Evolutionary conservation across 306 rosid genomes (phyloP).

Genomic region (Purshia tridentata): DNA sequence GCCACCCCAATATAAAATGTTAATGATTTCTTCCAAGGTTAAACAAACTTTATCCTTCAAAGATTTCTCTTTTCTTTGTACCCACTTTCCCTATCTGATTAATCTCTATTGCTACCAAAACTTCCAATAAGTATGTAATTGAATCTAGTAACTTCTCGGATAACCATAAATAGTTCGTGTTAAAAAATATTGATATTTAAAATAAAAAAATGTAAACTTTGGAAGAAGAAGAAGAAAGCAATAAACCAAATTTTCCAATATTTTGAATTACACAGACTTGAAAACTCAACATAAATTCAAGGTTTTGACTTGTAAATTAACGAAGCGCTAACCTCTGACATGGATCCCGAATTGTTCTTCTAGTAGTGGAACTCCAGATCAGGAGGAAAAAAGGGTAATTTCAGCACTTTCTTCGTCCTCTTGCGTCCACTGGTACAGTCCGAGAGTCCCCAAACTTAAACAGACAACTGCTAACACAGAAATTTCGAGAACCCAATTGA

Average conservation of each 20-base stretch:
- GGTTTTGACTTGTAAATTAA: background rate
- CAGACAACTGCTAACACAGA: background rate
- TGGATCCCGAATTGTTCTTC: slow-evolving; percentile 25
- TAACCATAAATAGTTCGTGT: background rate
- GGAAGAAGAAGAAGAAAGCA: background rate
- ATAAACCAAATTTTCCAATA: background rate
- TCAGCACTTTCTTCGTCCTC: slow-evolving; percentile 9
- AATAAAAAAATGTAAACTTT: background rate
- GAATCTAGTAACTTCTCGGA: background rate
- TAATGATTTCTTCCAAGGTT: background rate
- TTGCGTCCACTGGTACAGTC: background rate
- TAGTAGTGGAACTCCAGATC: slow-evolving; percentile 14
- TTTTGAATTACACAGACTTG: background rate
- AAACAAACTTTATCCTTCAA: background rate
- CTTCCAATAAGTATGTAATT: background rate
- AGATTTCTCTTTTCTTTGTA: background rate
- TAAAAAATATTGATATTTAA: background rate
- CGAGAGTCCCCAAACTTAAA: background rate
- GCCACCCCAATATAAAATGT: background rate
- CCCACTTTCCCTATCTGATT: background rate
- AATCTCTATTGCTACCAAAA: slow-evolving; percentile 2
- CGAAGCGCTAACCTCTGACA: slow-evolving; percentile 32
- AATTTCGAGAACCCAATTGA: background rate
- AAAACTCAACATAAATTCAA: background rate
- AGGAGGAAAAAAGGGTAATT: slow-evolving; percentile 23